phyloP scores from a whole-genome alignment of 805 yeast species.

The Kodamaea jinghongensis region DNA sequence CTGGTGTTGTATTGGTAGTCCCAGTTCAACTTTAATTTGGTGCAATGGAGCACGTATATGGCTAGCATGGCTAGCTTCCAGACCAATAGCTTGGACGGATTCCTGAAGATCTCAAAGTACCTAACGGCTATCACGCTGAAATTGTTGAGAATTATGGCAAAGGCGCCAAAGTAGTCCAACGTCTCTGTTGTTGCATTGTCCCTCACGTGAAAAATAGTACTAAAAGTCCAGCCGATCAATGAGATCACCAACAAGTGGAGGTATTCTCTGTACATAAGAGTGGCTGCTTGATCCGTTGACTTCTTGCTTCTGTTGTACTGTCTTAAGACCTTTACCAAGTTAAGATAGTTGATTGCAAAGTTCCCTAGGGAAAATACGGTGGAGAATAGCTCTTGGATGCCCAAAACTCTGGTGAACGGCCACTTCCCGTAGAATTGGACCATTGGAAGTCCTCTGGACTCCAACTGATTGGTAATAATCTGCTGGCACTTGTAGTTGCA shows the following conservation, averaged over 20 bases:
- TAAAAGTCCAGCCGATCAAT: conserved; percentile 37
- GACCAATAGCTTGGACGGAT: conserved; percentile 12
- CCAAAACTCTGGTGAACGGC: conserved; percentile 39
- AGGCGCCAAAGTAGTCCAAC: conserved; percentile 43
- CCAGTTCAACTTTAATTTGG: conserved; percentile 30
- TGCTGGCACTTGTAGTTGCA: conserved; percentile 43
- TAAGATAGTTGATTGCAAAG: conserved; percentile 31
- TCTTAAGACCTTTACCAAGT: conserved; percentile 23
- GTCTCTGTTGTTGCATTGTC: conserved; percentile 38
- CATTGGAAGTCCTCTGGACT: conserved; percentile 18
- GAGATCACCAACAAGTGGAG: conserved; percentile 25
- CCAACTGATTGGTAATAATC: conserved; percentile 24
- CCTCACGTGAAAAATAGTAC: conserved; percentile 37
- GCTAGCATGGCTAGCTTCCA: conserved; percentile 18
- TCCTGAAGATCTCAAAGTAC: conserved; percentile 25
- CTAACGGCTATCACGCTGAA: conserved; percentile 35
- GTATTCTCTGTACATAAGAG: conserved; percentile 30
- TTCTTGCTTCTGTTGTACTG: conserved; percentile 23
- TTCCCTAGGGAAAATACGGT: conserved; percentile 35
- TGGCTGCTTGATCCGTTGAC: conserved; percentile 13
- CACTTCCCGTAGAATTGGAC: conserved; percentile 46
- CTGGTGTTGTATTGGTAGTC: conserved; percentile 37
- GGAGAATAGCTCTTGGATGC: conserved; percentile 36
- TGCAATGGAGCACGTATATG: conserved; percentile 27
- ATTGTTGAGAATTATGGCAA: conserved; percentile 33